phyloP scores from a whole-genome alignment of 2,329 filamentous ascomycete genomes.

The Fusarium setosum region DNA sequence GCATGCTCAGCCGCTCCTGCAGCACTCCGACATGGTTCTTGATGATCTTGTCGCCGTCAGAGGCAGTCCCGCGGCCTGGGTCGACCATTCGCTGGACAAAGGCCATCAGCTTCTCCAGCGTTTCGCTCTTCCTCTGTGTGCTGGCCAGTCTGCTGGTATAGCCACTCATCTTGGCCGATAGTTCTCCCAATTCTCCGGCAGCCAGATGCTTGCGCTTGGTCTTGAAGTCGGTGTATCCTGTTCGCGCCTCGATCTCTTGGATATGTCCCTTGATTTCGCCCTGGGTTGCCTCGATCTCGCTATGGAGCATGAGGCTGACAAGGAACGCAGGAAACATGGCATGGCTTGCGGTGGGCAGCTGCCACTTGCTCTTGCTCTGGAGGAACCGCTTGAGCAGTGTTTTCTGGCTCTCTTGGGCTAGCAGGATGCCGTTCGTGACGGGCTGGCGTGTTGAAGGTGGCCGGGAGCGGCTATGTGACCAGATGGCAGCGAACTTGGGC shows the following conservation, averaged over 20 bases:
- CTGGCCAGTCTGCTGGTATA: slow-evolving; percentile 52
- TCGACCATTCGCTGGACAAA: slow-evolving; percentile 41
- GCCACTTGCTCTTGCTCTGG: slow-evolving; percentile 43
- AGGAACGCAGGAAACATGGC: slow-evolving; percentile 51
- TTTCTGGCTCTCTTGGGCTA: slow-evolving; percentile 43
- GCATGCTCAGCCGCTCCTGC: slow-evolving; percentile 48
- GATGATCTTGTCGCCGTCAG: slow-evolving; percentile 37
- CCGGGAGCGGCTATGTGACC: slow-evolving; percentile 45
- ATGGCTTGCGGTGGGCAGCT: slow-evolving; percentile 38
- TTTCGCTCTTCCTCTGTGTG: slow-evolving; percentile 50
- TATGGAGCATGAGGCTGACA: slow-evolving; percentile 47
- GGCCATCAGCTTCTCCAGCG: slow-evolving; percentile 47
- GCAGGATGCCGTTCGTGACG: slow-evolving; percentile 47
- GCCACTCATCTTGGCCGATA: slow-evolving; percentile 50
- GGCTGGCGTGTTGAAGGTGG: slow-evolving; percentile 9
- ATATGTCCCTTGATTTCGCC: slow-evolving; percentile 47
- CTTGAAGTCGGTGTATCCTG: slow-evolving; percentile 50
- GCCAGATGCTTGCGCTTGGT: slow-evolving; percentile 42
- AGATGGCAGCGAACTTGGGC: slow-evolving; percentile 52
- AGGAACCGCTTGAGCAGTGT: slow-evolving; percentile 37
- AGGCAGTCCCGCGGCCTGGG: neutral
- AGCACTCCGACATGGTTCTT: slow-evolving; percentile 45
- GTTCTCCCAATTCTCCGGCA: slow-evolving; percentile 43
- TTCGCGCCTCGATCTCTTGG: slow-evolving; percentile 49
- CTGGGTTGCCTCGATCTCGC: slow-evolving; percentile 48